A percentile compares a stretch with the other conserved stretches of the same genome.
These are phyloP conservation scores for Pythium angustatum DNA, from an alignment of 352 stramenopile genomes.

Conservation along the genomic window DNA sequence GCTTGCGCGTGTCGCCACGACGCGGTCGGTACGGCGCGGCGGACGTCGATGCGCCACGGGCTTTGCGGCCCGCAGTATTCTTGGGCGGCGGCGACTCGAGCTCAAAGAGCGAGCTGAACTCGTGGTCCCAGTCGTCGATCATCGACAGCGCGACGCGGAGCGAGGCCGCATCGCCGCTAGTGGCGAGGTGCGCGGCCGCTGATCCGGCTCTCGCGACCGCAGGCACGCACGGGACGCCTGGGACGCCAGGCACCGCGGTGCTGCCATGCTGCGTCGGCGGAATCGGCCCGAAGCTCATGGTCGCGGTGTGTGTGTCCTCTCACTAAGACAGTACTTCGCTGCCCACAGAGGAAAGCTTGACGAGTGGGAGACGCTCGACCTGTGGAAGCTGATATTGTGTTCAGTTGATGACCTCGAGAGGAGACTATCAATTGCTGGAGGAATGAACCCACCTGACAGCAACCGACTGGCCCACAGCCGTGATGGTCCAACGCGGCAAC, in stretches of 20 bases:
- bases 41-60: not conserved
- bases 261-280: not conserved
- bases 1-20: slow-evolving; percentile 15
- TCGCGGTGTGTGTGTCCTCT: too few relatives aligned
- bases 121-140: slow-evolving; percentile 22
- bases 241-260: too few relatives aligned
- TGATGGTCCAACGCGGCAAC: too few relatives aligned
- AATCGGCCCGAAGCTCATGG: not conserved
- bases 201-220: too few relatives aligned
- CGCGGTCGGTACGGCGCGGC: slow-evolving; percentile 11
- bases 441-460: too few relatives aligned
- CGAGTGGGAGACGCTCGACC: too few relatives aligned
- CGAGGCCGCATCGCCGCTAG: slow-evolving; percentile 8
- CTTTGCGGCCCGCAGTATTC: not conserved
- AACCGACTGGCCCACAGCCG: too few relatives aligned
- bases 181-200: not conserved
- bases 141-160: slow-evolving; percentile 20
- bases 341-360: too few relatives aligned
- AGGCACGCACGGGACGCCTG: not conserved
- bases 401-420: too few relatives aligned
- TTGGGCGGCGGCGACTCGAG: not conserved
- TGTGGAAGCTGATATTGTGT: too few relatives aligned
- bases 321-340: too few relatives aligned
- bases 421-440: too few relatives aligned
- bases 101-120: slow-evolving; percentile 21